phyloP scores from a whole-genome alignment of 2,329 filamentous ascomycete species.

The Lithohypha guttulata region DNA sequence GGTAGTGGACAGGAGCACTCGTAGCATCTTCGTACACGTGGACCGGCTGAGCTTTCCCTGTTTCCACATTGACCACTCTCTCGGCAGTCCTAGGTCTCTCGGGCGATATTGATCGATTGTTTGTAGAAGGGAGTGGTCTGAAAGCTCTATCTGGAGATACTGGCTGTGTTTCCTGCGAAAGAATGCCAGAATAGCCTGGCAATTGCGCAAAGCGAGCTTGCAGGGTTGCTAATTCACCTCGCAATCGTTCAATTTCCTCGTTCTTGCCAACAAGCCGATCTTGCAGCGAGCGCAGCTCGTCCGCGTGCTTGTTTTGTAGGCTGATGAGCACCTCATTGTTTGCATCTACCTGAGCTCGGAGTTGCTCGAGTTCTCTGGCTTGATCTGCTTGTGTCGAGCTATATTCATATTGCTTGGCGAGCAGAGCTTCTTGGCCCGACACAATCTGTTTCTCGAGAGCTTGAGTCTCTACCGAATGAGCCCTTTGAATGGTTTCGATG shows the following conservation, averaged over 20 bases:
- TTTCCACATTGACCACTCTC: conserved; percentile 6
- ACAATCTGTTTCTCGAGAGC: not conserved
- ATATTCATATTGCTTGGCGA: not conserved
- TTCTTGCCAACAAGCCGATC: not conserved
- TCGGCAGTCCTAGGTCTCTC: conserved; percentile 29
- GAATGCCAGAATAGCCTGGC: conserved; percentile 24
- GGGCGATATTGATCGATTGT: not conserved
- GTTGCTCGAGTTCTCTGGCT: not conserved
- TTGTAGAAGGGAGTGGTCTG: conserved; percentile 24
- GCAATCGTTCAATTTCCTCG: not conserved
- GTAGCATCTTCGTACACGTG: conserved; percentile 56
- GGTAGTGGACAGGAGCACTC: conserved; percentile 43
- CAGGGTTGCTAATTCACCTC: not conserved
- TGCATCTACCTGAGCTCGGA: not conserved
- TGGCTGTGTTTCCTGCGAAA: conserved; percentile 19
- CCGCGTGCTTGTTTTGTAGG: not conserved
- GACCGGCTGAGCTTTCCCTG: conserved; percentile 32
- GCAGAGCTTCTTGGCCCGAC: not conserved
- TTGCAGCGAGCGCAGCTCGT: not conserved
- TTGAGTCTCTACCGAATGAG: not conserved
- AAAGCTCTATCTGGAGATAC: conserved; percentile 13
- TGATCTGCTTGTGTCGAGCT: not conserved
- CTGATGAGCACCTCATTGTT: not conserved
- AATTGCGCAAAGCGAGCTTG: not conserved
- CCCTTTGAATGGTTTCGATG: too few species aligned